phyloP scores from a whole-genome alignment of 441 rosid species.

The Erodium texanum region DNA sequence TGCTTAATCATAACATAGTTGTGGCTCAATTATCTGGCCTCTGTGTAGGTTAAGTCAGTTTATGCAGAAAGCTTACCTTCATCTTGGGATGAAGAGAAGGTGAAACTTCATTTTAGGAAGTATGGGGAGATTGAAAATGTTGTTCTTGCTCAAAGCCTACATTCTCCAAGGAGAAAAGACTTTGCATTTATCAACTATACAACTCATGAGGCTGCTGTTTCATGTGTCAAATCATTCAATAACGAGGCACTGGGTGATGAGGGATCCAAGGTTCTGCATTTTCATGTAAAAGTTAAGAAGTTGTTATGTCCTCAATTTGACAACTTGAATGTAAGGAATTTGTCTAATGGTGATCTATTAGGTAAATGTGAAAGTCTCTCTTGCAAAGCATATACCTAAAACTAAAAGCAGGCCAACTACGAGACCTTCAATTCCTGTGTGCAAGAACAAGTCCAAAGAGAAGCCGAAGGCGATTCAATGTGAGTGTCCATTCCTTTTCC shows the following conservation, averaged over 20 bases:
- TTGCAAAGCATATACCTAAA: constrained; percentile 27
- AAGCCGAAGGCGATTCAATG: constrained; percentile 12
- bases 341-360: constrained; percentile 5
- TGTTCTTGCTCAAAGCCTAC: constrained; percentile 28
- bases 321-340: background rate
- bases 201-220: constrained; percentile 25
- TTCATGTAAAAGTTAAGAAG: background rate
- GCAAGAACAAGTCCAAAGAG: constrained; percentile 17
- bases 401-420: constrained; percentile 21
- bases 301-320: background rate
- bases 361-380: constrained; percentile 31
- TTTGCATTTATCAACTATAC: constrained; percentile 29
- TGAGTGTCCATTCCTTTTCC: constrained; percentile 17
- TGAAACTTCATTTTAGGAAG: constrained; percentile 22
- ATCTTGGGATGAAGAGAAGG: constrained; percentile 29
- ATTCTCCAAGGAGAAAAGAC: constrained; percentile 28
- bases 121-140: constrained; percentile 33
- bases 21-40: background rate
- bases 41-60: constrained; percentile 28
- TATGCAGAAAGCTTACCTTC: constrained; percentile 30
- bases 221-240: constrained; percentile 26
- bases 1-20: background rate
- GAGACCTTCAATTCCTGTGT: constrained; percentile 13
- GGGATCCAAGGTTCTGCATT: constrained; percentile 22
- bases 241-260: constrained; percentile 11